phyloP scores from a whole-genome alignment of 495 filamentous ascomycete genomes.

The Daldinia vernicosa region DNA sequence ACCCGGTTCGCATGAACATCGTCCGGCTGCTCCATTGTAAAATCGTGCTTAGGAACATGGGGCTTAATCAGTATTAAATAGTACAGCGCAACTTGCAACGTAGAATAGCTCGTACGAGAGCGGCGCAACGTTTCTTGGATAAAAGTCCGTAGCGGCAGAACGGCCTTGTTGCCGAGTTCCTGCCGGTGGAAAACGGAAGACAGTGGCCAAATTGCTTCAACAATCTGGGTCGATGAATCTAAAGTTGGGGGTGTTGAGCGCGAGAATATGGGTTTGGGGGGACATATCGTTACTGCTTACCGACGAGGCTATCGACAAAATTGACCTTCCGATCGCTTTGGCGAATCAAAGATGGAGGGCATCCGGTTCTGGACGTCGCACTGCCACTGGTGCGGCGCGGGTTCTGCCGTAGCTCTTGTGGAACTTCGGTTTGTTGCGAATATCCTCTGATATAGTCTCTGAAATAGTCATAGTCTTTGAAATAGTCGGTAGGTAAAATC shows the following conservation, averaged over 20 bases:
- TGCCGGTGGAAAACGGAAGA: conserved; percentile 68
- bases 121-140: conserved; percentile 96
- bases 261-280: conserved; percentile 27
- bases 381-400: conserved; percentile 76
- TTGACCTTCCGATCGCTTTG: conserved; percentile 93
- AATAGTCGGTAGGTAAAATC: conserved; percentile 14
- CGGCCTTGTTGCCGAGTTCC: conserved; percentile 68
- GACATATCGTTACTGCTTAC: conserved; percentile 68
- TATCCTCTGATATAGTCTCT: no score
- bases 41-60: conserved; percentile 81
- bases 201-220: conserved; percentile 96
- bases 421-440: conserved; percentile 59
- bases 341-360: conserved; percentile 83
- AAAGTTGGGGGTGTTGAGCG: conserved; percentile 48
- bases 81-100: conserved; percentile 94
- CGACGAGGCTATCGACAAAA: conserved; percentile 98
- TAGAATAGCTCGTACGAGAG: conserved; percentile 96
- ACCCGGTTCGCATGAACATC: conserved; percentile 78
- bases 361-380: conserved; percentile 64
- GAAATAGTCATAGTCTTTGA: no score
- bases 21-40: conserved; percentile 86
- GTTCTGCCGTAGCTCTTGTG: conserved; percentile 78
- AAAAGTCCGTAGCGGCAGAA: conserved; percentile 91
- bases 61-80: conserved; percentile 94
- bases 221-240: conserved; percentile 98